These are phyloP conservation scores for Podosphaera xanthii DNA, from an alignment of 2,329 filamentous ascomycete genomes.

Conservation along the genomic window DNA sequence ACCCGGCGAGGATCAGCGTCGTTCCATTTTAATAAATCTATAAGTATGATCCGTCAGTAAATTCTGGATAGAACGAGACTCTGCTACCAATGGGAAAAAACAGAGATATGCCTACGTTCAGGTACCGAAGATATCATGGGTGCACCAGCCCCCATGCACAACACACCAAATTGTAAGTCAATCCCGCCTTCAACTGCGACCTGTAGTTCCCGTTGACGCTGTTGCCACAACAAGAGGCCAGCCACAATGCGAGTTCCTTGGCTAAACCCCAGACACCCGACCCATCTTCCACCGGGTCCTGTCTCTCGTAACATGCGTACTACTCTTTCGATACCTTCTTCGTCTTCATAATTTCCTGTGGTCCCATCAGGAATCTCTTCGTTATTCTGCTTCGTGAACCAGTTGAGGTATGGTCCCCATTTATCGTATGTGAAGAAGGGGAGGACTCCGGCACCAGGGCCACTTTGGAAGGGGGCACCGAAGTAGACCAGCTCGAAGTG, in stretches of 20 bases:
- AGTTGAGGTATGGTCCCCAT: conserved; percentile 8
- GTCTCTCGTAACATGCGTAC: neutral
- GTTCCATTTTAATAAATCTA: neutral
- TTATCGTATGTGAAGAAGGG: conserved; percentile 26
- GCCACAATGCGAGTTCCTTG: conserved; percentile 40
- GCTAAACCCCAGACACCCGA: conserved; percentile 40
- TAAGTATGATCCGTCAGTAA: neutral
- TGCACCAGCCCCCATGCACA: conserved; percentile 2
- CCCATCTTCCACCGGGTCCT: conserved; percentile 19
- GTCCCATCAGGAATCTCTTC: conserved; percentile 5
- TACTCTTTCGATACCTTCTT: conserved; percentile 1
- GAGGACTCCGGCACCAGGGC: conserved; percentile 37
- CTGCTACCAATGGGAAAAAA: neutral
- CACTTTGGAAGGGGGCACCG: conserved; percentile 42
- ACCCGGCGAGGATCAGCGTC: neutral
- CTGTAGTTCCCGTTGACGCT: conserved; percentile 17
- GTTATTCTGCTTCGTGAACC: conserved; percentile 3
- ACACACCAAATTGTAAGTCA: conserved; percentile 7
- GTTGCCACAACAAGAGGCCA: conserved; percentile 36
- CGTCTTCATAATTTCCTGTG: conserved; percentile 1
- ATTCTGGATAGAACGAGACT: neutral
- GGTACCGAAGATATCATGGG: conserved; percentile 1
- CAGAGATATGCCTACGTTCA: neutral
- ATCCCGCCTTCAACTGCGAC: neutral
- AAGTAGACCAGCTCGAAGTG: conserved; percentile 51